phyloP scores from a whole-genome alignment of 495 filamentous ascomycete species.

The Hypoxylon trugodes region DNA sequence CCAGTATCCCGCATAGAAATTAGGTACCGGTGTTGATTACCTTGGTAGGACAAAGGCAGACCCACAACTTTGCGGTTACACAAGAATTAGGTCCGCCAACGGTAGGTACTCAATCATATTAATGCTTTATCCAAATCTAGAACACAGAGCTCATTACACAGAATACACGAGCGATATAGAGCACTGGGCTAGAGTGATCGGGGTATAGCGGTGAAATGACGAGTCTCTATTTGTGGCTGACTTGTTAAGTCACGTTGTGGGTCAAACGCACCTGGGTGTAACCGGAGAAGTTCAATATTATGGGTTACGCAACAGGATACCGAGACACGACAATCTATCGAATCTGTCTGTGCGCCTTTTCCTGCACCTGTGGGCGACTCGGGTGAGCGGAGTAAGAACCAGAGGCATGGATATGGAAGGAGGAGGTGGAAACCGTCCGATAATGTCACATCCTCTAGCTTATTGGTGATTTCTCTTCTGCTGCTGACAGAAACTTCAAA shows the following conservation, averaged over 20 bases:
- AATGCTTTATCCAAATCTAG: neutral
- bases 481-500: neutral
- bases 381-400: neutral
- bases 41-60: too few relatives aligned
- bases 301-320: slow-evolving; percentile 2
- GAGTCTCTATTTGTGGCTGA: slow-evolving; percentile 16
- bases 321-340: neutral
- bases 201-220: slow-evolving; percentile 16
- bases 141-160: neutral
- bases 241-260: slow-evolving; percentile 19
- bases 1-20: too few relatives aligned
- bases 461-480: neutral
- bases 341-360: neutral
- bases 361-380: neutral
- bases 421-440: too few relatives aligned
- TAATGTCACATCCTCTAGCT: too few relatives aligned
- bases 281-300: neutral
- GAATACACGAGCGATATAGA: neutral
- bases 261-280: neutral
- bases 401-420: too few relatives aligned
- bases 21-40: too few relatives aligned
- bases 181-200: neutral
- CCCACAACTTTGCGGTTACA: too few relatives aligned
- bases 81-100: too few relatives aligned
- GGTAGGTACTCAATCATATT: too few relatives aligned